Evolutionary conservation across 495 filamentous ascomycete genomes (phyloP).

Genomic region (Rhypophila decipiens): DNA sequence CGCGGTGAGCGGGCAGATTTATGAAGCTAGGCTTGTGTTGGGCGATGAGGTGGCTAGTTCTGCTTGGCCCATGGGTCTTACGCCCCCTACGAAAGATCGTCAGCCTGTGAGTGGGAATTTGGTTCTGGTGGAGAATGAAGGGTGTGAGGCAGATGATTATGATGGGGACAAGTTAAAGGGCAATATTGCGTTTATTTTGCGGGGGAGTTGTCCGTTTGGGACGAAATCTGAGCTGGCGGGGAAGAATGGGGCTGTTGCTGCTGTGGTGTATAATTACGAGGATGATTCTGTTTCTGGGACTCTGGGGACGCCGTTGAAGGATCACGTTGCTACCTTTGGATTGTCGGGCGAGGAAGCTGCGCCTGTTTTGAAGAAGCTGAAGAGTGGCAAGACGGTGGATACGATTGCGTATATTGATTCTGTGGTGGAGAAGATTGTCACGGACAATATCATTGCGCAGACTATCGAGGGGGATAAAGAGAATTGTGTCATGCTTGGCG

Average conservation of each 20-base stretch:
- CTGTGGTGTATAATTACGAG: constrained; percentile 55
- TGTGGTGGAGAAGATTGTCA: constrained; percentile 36
- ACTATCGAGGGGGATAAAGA: constrained; percentile 47
- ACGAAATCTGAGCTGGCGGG: constrained; percentile 52
- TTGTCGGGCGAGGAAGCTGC: constrained; percentile 45
- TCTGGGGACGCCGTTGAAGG: constrained; percentile 41
- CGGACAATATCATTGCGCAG: constrained; percentile 50
- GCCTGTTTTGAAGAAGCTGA: constrained; percentile 40
- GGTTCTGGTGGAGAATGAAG: constrained; percentile 39
- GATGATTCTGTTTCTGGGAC: constrained; percentile 44
- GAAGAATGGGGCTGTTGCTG: constrained; percentile 53
- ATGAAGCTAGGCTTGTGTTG: constrained; percentile 50
- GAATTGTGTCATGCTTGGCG: constrained; percentile 53
- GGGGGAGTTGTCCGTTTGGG: constrained; percentile 56
- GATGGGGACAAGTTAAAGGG: constrained; percentile 33
- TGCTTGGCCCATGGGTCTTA: constrained; percentile 51
- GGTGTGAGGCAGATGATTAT: constrained; percentile 44
- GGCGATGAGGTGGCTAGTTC: constrained; percentile 45
- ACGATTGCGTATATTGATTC: constrained; percentile 52
- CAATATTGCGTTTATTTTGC: constrained; percentile 49
- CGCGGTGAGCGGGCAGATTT: constrained; percentile 52
- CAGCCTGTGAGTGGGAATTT: constrained; percentile 45
- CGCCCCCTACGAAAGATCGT: constrained; percentile 51
- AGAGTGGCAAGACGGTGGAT: constrained; percentile 39
- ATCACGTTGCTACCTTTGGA: constrained; percentile 54